Percentiles rank a stretch among this genome's conserved stretches.
phyloP scores from a whole-genome alignment of 75 land plant genomes.

The Picea sitchensis region DNA sequence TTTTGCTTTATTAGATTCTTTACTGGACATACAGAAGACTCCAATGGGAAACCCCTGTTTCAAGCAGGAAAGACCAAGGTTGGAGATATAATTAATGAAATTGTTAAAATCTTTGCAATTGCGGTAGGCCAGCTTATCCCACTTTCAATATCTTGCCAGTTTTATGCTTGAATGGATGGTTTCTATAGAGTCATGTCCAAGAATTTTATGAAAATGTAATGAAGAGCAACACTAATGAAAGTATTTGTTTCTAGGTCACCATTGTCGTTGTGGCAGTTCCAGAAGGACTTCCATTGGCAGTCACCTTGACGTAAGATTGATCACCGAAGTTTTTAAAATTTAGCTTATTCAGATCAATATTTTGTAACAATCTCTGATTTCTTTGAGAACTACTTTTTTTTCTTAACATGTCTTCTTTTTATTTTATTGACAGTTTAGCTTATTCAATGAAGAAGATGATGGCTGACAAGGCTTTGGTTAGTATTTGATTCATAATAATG shows the following conservation, averaged over 20 bases:
- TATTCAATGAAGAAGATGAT: slow-evolving; percentile 67
- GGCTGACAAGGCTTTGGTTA: slow-evolving; percentile 62
- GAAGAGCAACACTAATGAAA: background rate
- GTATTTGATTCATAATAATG: slow-evolving; percentile 12
- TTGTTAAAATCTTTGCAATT: slow-evolving; percentile 57
- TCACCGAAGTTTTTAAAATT: background rate
- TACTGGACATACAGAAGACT: slow-evolving; percentile 42
- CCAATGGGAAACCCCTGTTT: slow-evolving; percentile 31
- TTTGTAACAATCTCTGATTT: too few species aligned
- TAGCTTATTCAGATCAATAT: too few species aligned
- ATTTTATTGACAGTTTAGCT: slow-evolving; percentile 38
- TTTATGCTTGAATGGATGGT: background rate
- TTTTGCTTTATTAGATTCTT: slow-evolving; percentile 31
- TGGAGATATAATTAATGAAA: slow-evolving; percentile 29
- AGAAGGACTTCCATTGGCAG: slow-evolving; percentile 90
- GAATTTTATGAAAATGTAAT: background rate
- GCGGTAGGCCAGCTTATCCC: slow-evolving; percentile 47
- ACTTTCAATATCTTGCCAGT: background rate
- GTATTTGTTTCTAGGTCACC: slow-evolving; percentile 54
- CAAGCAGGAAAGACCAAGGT: slow-evolving; percentile 33
- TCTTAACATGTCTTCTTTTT: slow-evolving; percentile 43
- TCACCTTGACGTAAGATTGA: slow-evolving; percentile 77
- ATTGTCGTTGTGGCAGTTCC: slow-evolving; percentile 94
- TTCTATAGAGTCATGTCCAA: background rate
- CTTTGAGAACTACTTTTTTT: background rate